Base-by-base conservation (phyloP, 129 eudicot genomes). In the Heracleum sosnowskyi region DNA sequence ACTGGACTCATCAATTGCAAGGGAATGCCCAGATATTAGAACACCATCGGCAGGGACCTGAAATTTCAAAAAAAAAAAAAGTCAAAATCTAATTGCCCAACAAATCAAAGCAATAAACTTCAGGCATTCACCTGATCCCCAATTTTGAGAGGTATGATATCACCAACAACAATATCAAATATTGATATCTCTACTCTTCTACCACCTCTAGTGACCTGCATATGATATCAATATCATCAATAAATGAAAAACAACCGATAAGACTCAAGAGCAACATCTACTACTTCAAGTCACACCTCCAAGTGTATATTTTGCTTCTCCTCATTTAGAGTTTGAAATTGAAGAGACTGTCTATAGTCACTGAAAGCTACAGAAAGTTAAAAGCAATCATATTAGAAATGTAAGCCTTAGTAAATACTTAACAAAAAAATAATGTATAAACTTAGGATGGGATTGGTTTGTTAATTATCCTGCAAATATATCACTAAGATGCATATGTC, bases 161-260 rank as follows among this genome's bases (percentile, higher is more conserved):
- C 98, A 40, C 98, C 98, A 49, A 90, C 97, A 81, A 90, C 96
- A 17, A 93, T 81, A 35, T 93, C 98, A 87, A 90, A 93, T 85
- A 93, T 93, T 51, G 98, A 93, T 55, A 93, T 81, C 33, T 80
- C 80, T 24, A 81, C 47, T 86, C 97, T 90, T 76, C 98, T 84
- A 42, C 98, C 98, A 79, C 90, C 89, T 81, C 98, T 83, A 66
- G 87, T 79, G 39, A 93, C 53, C 76, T 72, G 33, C 76, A 72
- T 2, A 22, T 24, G 42, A 39, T 72, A 40, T 72, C 6, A 20
- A 22, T 10, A 20, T 72, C n/a, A 40, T 72, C 28, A 37, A 71
- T 13, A 72, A n/a, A 22, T 24, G 47, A 9, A 39, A 5, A 39
- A 72, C 47, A 20, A 24, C 20, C 0, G 26, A 36, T 7, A 35